Evolutionary conservation across 2,329 filamentous ascomycete species (phyloP).

Genomic region (Dothideomycetes sp.): DNA sequence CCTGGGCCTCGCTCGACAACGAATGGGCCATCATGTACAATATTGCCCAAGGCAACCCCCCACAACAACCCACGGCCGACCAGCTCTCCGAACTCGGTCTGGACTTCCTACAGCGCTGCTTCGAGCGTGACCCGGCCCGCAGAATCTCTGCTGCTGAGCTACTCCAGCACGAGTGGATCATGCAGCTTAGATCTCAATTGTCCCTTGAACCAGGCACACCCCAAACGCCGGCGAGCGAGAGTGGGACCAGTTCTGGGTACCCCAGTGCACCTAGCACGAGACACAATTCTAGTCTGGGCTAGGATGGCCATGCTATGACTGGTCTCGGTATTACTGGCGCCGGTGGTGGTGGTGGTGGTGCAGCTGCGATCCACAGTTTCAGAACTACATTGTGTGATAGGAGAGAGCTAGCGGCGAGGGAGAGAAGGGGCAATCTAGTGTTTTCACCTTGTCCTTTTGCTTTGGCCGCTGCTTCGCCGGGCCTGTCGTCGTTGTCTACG

Average conservation of each 20-base stretch:
- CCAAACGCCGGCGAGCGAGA: slow-evolving; percentile 24
- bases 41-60: slow-evolving; percentile 92
- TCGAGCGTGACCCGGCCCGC: slow-evolving; percentile 69
- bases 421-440: too few relatives aligned
- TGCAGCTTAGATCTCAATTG: slow-evolving; percentile 34
- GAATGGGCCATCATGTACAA: slow-evolving; percentile 99
- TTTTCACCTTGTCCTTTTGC: too few relatives aligned
- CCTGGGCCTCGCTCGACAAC: slow-evolving; percentile 93
- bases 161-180: slow-evolving; percentile 85
- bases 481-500: too few relatives aligned
- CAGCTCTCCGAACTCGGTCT: slow-evolving; percentile 77
- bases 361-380: too few relatives aligned
- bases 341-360: too few relatives aligned
- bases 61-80: slow-evolving; percentile 68
- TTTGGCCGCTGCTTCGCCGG: too few relatives aligned
- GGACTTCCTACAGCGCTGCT: slow-evolving; percentile 81
- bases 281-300: background rate
- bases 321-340: too few relatives aligned
- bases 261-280: background rate
- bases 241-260: slow-evolving; percentile 3
- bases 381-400: too few relatives aligned
- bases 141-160: slow-evolving; percentile 77
- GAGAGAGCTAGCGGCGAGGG: too few relatives aligned
- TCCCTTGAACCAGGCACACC: slow-evolving; percentile 36
- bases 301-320: too few relatives aligned